phyloP scores from a whole-genome alignment of 345 rosid genomes.

The Populus nigra region DNA sequence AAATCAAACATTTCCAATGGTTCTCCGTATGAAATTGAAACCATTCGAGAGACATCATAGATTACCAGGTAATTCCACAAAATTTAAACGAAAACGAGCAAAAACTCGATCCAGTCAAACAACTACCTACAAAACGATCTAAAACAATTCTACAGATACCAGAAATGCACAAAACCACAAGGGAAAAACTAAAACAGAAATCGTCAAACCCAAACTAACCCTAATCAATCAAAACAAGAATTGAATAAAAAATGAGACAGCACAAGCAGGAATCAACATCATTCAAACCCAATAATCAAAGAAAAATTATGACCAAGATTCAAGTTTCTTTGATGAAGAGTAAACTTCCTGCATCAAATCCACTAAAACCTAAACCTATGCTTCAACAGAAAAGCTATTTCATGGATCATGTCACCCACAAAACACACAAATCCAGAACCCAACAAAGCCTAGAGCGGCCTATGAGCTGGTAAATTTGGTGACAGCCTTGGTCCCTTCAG shows the following conservation, averaged over 20 bases:
- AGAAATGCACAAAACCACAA: neutral
- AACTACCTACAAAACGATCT: neutral
- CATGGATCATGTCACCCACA: neutral
- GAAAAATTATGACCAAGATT: too few species aligned
- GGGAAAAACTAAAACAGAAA: neutral
- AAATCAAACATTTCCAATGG: neutral
- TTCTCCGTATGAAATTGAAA: neutral
- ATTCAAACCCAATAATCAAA: neutral
- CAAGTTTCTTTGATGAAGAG: neutral
- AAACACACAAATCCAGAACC: neutral
- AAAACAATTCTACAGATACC: neutral
- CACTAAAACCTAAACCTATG: neutral
- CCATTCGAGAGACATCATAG: neutral
- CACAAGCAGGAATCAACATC: neutral
- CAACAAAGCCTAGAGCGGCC: neutral
- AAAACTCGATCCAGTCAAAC: neutral
- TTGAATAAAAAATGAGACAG: neutral
- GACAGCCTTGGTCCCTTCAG: conserved; percentile 29
- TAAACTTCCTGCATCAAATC: neutral
- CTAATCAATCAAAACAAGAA: neutral
- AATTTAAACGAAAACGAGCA: neutral
- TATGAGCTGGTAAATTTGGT: conserved; percentile 30
- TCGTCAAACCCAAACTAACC: neutral
- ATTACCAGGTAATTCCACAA: neutral
- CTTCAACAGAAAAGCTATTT: neutral